Evolutionary conservation across 1,139 yeast species (phyloP), one percentile per base, ranked within the genome.

Genomic region (Suhomyces atakaporum): DNA sequence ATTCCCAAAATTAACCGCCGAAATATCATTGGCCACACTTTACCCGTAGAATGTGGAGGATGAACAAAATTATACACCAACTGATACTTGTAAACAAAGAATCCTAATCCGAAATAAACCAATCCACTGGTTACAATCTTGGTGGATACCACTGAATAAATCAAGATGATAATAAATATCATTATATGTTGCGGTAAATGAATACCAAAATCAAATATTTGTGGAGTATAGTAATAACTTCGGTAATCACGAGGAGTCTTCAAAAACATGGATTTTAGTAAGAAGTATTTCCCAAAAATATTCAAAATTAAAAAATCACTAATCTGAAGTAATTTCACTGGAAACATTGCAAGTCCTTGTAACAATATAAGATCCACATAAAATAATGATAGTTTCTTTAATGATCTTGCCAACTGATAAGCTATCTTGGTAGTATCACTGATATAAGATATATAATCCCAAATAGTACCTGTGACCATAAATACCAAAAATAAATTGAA

Each of bases 271-370:
- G 69, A 73, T 25, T 41, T 53, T 43, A 78, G 40, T 70, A 77
- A 29, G 77, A 88, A 58, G 73, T 83, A 51, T 74, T 77, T 38
- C 72, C 63, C 47, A 79, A 70, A 70, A 25, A 80, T 61, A 50
- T 81, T 66, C 18, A 67, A 52, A 16, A 68, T 56, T 21, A 70
- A 45, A 31, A 71, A 59, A 45, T 84, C 84, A 1, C 96, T 95
- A 73, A 79, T 61, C 26, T 82, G 62, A 31, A 88, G 63, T 25
- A 87, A 62, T 39, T 86, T 77, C 45, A 85, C 79, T 1, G 96
- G 96, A 54, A 84, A 83, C 75, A 88, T 83, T 1, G 92, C 95
- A 26, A 87, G 60, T 0, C 95, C 96, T 58, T 87, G 96, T 27
- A 87, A 70, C 18, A 87, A 72, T 36, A 87, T 86, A 58, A 87